These are phyloP conservation scores for Berberis thunbergii DNA, from an alignment of 164 flowering plant species.

Conservation along the genomic window DNA sequence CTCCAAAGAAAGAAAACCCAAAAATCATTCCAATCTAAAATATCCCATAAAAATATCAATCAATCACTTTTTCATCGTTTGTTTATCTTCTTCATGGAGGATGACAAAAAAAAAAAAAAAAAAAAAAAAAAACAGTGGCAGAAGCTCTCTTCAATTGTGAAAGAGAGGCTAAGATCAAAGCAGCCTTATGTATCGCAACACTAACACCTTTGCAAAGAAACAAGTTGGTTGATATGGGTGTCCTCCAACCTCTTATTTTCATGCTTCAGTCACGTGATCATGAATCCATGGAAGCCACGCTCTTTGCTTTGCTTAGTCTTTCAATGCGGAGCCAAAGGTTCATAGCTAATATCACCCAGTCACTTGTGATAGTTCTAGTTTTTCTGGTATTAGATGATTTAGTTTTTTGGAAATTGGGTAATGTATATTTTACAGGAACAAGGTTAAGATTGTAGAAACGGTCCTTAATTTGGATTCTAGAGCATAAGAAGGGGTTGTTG, in stretches of 20 bases:
- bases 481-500: conserved; percentile 17
- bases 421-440: conserved; percentile 33
- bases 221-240: conserved; percentile 27
- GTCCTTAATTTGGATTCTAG: conserved; percentile 34
- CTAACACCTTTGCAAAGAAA: too few species aligned
- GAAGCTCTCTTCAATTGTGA: too few species aligned
- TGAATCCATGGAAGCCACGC: conserved; percentile 39
- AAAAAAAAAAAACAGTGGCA: too few species aligned
- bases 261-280: conserved; percentile 32
- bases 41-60: too few species aligned
- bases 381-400: neutral
- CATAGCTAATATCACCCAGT: neutral
- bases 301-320: conserved; percentile 50
- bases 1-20: too few species aligned
- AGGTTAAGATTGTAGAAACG: conserved; percentile 34
- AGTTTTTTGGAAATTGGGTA: neutral
- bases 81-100: too few species aligned
- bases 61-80: too few species aligned
- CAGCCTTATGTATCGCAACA: too few species aligned
- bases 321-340: conserved; percentile 54
- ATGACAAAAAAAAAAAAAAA: too few species aligned
- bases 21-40: too few species aligned
- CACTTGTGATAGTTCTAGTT: neutral
- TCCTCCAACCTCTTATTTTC: conserved; percentile 30
- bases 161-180: too few species aligned